Evolutionary conservation across 1,284 basidiomycete species (phyloP).

Genomic region (Malassezia restricta): DNA sequence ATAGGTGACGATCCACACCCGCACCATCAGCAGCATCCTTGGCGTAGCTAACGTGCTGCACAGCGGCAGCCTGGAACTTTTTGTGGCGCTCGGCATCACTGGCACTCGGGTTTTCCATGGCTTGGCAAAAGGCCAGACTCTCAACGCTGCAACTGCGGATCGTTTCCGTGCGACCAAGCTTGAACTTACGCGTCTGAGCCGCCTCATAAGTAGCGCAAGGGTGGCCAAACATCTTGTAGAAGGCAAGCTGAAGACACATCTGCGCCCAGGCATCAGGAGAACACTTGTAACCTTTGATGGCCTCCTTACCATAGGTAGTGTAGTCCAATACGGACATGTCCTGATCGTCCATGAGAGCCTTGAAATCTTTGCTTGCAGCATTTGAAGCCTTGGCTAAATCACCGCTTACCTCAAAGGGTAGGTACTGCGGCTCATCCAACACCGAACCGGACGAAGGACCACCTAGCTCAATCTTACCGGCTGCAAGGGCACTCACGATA

Average conservation of each 20-base stretch:
- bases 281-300: slow-evolving; percentile 75
- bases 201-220: slow-evolving; percentile 83
- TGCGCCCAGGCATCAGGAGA: slow-evolving; percentile 92
- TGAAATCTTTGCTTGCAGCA: slow-evolving; percentile 59
- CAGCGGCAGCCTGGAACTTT: slow-evolving; percentile 66
- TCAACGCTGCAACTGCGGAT: slow-evolving; percentile 75
- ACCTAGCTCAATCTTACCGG: slow-evolving; percentile 60
- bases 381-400: slow-evolving; percentile 52
- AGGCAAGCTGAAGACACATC: slow-evolving; percentile 88
- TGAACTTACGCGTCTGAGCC: slow-evolving; percentile 84
- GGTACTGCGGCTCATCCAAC: slow-evolving; percentile 55
- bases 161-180: slow-evolving; percentile 83
- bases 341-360: slow-evolving; percentile 64
- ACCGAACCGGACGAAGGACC: slow-evolving; percentile 51
- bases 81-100: slow-evolving; percentile 56
- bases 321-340: slow-evolving; percentile 75
- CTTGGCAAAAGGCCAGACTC: slow-evolving; percentile 70
- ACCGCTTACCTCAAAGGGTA: slow-evolving; percentile 61
- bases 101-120: slow-evolving; percentile 60
- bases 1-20: slow-evolving; percentile 90
- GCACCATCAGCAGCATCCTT: slow-evolving; percentile 82
- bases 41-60: slow-evolving; percentile 74
- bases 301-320: slow-evolving; percentile 76
- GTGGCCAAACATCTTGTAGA: slow-evolving; percentile 65
- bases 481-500: slow-evolving; percentile 63